Evolutionary conservation across 2,329 filamentous ascomycete genomes (phyloP), one percentile per base, ranked within the genome.

Genomic region (Ophiostoma perfectum): DNA sequence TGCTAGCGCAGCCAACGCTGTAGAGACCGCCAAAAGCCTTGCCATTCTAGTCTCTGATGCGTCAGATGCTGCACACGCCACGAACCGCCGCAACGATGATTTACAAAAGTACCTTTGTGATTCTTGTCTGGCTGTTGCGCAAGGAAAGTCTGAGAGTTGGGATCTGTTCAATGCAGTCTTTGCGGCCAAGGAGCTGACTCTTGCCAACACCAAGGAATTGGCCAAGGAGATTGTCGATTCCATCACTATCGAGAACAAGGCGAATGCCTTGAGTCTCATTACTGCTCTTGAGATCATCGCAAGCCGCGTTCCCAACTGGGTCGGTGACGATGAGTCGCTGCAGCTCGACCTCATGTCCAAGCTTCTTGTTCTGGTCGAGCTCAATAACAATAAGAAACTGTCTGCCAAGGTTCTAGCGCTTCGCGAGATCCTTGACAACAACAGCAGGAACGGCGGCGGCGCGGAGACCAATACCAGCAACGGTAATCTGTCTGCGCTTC

Each of bases 321-420:
- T 88, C 12, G 77, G 79, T 0, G 73, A 79, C 45, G 78, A 83
- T 27, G 79, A 82, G 6, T 76, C 78, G 2, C 73, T 80, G 2
- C 82, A 85, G 58, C 80, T 86, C 36, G 76, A 77, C 3, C 74
- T 88, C 0, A 81, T 87, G 44, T 80, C 83, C 0, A 81, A 81
- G 18, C 75, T 89, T 0, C 75, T 89, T 7, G 0, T 78, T 82
- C 14, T 73, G 88, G 6, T 81, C 3, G 86, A 89, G 71, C 76
- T 82, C 0, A 75, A 78, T 2, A 79, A 82, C 66, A 79, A 82
- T 66, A 65, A 73, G 0, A 67, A 72, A 0, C 68, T 81, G 3
- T 79, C 82, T 1, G 74, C 79, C 2, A 81, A 80, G 67, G 79
- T 81, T 2, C 73, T 75, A 1, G 74, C 75, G 0, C 74, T 88